phyloP scores from a whole-genome alignment of 371 early-diverging fungal species.

The Rhizopus delemar region DNA sequence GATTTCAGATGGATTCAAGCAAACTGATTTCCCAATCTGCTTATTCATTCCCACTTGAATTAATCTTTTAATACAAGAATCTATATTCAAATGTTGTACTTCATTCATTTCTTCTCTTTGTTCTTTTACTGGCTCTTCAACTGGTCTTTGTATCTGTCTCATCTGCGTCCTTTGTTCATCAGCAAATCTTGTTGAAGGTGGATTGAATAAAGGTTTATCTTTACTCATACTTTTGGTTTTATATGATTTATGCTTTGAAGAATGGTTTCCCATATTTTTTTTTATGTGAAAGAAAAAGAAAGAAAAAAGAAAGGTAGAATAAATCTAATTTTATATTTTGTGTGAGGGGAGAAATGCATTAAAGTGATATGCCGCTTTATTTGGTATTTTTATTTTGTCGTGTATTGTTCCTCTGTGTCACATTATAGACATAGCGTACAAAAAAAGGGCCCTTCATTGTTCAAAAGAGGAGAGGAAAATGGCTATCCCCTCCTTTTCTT shows the following conservation, averaged over 20 bases:
- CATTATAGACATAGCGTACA: too few species aligned
- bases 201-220: neutral
- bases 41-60: conserved; percentile 69
- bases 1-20: conserved; percentile 82
- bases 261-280: conserved; percentile 18
- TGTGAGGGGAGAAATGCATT: too few species aligned
- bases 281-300: neutral
- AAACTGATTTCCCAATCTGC: conserved; percentile 68
- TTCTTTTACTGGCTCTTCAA: neutral
- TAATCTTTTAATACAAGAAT: conserved; percentile 81
- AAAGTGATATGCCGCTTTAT: too few species aligned
- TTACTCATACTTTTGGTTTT: neutral
- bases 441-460: too few species aligned
- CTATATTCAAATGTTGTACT: conserved; percentile 54
- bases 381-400: too few species aligned
- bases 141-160: conserved; percentile 1
- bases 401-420: too few species aligned
- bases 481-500: too few species aligned
- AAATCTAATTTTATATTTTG: neutral
- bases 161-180: conserved; percentile 2
- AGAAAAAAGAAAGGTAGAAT: neutral
- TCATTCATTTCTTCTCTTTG: conserved; percentile 1
- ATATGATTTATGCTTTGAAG: conserved; percentile 13
- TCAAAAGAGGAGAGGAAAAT: too few species aligned
- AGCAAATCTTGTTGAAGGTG: conserved; percentile 7